Conservation (phyloP, 2,329 filamentous ascomycete species). For the Emmonsiellopsis sp. region DNA sequence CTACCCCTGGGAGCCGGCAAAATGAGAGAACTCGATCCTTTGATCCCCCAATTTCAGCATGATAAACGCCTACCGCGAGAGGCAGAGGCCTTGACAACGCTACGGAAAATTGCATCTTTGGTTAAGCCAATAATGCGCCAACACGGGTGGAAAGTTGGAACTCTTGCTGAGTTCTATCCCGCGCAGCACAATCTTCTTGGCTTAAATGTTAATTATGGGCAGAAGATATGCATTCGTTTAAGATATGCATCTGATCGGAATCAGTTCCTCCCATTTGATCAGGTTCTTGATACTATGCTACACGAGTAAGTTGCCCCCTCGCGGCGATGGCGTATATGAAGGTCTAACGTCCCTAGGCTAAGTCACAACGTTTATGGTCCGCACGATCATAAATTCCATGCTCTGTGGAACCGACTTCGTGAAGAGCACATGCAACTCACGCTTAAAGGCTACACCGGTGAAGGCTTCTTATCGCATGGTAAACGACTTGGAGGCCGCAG, state of each 20-base stretch:
- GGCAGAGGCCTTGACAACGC: conserved; percentile 46
- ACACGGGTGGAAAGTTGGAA: conserved; percentile 66
- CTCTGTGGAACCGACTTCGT: conserved; percentile 79
- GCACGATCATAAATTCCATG: conserved; percentile 74
- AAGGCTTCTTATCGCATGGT: conserved; percentile 73
- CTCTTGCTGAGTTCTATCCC: conserved; percentile 79
- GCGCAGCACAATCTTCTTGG: conserved; percentile 63
- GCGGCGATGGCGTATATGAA: conserved; percentile 9
- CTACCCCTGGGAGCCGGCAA: background rate
- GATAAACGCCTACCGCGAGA: conserved; percentile 40
- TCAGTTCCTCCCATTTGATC: conserved; percentile 71
- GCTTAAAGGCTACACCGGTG: conserved; percentile 79
- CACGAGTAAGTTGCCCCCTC: conserved; percentile 52
- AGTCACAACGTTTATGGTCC: conserved; percentile 79
- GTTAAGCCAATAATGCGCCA: conserved; percentile 95
- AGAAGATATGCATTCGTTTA: conserved; percentile 73
- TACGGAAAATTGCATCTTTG: conserved; percentile 74
- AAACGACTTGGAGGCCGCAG: conserved; percentile 58
- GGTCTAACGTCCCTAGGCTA: conserved; percentile 36
- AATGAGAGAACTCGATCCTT: conserved; percentile 37
- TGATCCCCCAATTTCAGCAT: conserved; percentile 44
- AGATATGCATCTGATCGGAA: conserved; percentile 64
- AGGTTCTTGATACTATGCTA: conserved; percentile 81
- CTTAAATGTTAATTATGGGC: conserved; percentile 68
- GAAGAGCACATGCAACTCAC: conserved; percentile 71